These are phyloP conservation scores for Aspergillus pseudoviridinutans DNA, from an alignment of 2,329 filamentous ascomycete species.

Conservation along the genomic window DNA sequence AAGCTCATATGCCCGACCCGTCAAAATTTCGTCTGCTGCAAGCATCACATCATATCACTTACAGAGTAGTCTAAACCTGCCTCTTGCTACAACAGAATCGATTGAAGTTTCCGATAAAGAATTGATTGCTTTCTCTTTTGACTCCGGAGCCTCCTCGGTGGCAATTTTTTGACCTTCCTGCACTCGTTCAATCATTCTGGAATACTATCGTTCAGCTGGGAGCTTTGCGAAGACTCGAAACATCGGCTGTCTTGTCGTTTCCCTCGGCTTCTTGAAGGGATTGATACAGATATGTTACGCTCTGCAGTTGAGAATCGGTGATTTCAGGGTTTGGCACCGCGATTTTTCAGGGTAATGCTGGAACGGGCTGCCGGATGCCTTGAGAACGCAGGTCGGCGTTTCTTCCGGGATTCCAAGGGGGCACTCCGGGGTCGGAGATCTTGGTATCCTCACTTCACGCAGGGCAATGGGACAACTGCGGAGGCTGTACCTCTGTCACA, in stretches of 20 bases:
- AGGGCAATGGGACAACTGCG: constrained; percentile 24
- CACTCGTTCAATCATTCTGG: constrained; percentile 4
- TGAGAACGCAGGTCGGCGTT: constrained; percentile 47
- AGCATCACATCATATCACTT: constrained; percentile 4
- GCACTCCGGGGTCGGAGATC: constrained; percentile 34
- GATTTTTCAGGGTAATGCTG: constrained; percentile 45
- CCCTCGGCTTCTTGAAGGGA: not conserved
- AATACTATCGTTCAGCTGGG: constrained; percentile 4
- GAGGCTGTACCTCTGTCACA: constrained; percentile 34
- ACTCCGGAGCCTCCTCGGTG: not conserved
- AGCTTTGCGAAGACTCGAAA: constrained; percentile 1
- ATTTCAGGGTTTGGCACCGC: constrained; percentile 24
- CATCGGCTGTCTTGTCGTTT: constrained; percentile 1
- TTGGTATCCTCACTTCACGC: constrained; percentile 36
- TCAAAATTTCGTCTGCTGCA: constrained; percentile 16
- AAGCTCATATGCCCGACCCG: constrained; percentile 14
- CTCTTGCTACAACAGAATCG: not conserved
- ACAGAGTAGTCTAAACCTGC: not conserved
- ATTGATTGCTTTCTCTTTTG: not conserved
- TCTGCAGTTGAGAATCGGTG: constrained; percentile 17
- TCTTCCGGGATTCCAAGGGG: constrained; percentile 39
- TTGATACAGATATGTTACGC: constrained; percentile 26
- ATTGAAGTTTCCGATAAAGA: not conserved
- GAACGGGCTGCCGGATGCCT: constrained; percentile 49
- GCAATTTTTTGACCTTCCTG: constrained; percentile 8